Conservation (phyloP, 2,329 filamentous ascomycete genomes). For the Aspergillus ochraceus region DNA sequence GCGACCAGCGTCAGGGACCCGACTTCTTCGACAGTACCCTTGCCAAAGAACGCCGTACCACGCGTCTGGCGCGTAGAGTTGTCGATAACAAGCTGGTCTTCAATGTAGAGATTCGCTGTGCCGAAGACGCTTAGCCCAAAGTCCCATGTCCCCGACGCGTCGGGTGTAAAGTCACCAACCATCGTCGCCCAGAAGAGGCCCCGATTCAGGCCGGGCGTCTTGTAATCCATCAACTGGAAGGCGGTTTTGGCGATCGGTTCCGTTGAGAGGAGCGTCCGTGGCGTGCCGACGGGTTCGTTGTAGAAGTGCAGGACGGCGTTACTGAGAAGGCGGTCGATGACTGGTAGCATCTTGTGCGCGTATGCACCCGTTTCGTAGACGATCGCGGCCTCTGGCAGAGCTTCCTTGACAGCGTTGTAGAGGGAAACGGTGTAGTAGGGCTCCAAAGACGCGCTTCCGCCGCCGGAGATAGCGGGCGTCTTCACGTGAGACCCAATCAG, state of each 20-base stretch:
- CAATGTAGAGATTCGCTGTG: slow-evolving; percentile 61
- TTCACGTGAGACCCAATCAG: slow-evolving; percentile 37
- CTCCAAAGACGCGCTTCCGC: slow-evolving; percentile 36
- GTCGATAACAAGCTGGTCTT: slow-evolving; percentile 60
- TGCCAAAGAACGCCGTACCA: slow-evolving; percentile 63
- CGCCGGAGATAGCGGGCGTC: slow-evolving; percentile 33
- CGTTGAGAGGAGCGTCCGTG: slow-evolving; percentile 19
- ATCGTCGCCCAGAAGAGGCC: slow-evolving; percentile 54
- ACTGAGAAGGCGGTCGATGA: slow-evolving; percentile 27
- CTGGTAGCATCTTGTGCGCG: slow-evolving; percentile 34
- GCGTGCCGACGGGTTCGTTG: slow-evolving; percentile 19
- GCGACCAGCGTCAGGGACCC: slow-evolving; percentile 38
- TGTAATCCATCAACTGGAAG: slow-evolving; percentile 36
- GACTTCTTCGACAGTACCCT: slow-evolving; percentile 61
- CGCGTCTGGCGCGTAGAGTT: slow-evolving; percentile 60
- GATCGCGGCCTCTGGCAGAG: slow-evolving; percentile 10
- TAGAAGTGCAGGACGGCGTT: slow-evolving; percentile 27
- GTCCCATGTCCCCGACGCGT: slow-evolving; percentile 58
- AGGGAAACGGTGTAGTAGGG: slow-evolving; percentile 35
- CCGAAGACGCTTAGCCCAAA: slow-evolving; percentile 63
- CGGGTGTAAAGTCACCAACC: slow-evolving; percentile 56
- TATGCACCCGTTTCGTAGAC: slow-evolving; percentile 24
- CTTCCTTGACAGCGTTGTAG: slow-evolving; percentile 30
- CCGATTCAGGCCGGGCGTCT: slow-evolving; percentile 26
- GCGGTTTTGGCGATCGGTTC: slow-evolving; percentile 32